Evolutionary conservation across 2,329 filamentous ascomycete species (phyloP), one percentile per base, ranked within the genome.

Genomic region (Aquanectria penicillioides): DNA sequence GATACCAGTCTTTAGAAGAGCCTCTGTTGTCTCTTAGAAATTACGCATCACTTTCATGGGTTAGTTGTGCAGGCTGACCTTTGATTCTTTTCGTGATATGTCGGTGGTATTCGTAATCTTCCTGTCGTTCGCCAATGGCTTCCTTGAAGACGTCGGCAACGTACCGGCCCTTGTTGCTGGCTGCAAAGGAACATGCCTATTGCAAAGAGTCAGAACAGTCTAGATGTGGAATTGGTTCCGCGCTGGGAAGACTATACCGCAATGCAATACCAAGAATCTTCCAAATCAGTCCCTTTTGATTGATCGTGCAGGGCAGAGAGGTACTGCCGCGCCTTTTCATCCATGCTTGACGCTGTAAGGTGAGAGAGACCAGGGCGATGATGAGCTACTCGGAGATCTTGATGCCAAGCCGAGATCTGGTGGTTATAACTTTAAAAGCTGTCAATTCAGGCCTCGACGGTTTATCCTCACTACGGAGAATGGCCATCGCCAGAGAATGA

Each of bases 1-100:
- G 49, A 69, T 66, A 34, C 67, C 61, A 1, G 68, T 69, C 48
- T 70, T 70, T 6, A 70, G 29, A 4, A 70, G 47, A 3, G 47
- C 57, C 40, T 69, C 66, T 68, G 13, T 3, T 9, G n/a, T 4
- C 4, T 17, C 11, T 50, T 17, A 59, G 33, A 10, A 20, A 6
- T 15, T n/a, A 26, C 5, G 6, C 3, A 1, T 4, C 2, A 9
- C 25, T 1, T 23, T 10, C 5, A 18, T 11, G 17, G 1, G 7
- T 18, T 11, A 20, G n/a, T 1, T 23, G 9, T 6, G 3, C 18
- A 7, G 12, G 7, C 8, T 13, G 9, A 65, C 55, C 55, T 41
- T 63, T 61, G 12, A 58, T 61, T 47, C 61, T 28, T 28, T 53
- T 59, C 18, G 60, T 18, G 6, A 64, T 56, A 10, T 59, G 44